Evolutionary conservation across 2,329 filamentous ascomycete genomes (phyloP).

Genomic region (Penicillium sp.): DNA sequence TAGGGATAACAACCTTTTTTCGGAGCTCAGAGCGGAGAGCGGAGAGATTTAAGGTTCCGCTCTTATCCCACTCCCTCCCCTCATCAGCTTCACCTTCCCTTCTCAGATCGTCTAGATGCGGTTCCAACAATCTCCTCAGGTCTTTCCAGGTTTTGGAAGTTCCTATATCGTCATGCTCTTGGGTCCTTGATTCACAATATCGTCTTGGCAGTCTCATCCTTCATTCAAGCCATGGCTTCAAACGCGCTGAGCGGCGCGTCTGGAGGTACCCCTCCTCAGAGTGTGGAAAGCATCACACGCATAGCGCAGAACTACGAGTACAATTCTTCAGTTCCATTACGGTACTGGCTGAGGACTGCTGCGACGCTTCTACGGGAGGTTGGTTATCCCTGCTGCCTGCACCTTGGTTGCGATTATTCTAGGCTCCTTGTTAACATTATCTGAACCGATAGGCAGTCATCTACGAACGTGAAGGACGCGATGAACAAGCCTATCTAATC

Average conservation of each 20-base stretch:
- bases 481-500: constrained; percentile 83
- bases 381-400: constrained; percentile 23
- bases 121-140: constrained; percentile 14
- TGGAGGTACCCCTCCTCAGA: constrained; percentile 55
- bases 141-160: constrained; percentile 19
- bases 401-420: not conserved
- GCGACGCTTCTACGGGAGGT: constrained; percentile 79
- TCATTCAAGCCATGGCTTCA: constrained; percentile 24
- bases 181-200: constrained; percentile 7
- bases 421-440: not conserved
- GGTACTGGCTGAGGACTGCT: constrained; percentile 77
- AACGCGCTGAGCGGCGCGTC: constrained; percentile 25
- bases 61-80: constrained; percentile 9
- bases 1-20: not conserved
- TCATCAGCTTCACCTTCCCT: not conserved
- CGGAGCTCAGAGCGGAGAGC: constrained; percentile 2
- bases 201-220: not conserved
- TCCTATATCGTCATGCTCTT: constrained; percentile 16
- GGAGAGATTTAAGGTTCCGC: constrained; percentile 6
- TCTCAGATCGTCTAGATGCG: constrained; percentile 24
- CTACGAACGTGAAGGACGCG: constrained; percentile 80
- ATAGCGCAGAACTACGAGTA: constrained; percentile 79
- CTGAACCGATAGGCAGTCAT: constrained; percentile 63
- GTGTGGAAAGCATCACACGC: constrained; percentile 69
- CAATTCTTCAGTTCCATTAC: constrained; percentile 69